Conservation (phyloP, 169 alveolate species). For the Plasmodium billcollinsi region DNA sequence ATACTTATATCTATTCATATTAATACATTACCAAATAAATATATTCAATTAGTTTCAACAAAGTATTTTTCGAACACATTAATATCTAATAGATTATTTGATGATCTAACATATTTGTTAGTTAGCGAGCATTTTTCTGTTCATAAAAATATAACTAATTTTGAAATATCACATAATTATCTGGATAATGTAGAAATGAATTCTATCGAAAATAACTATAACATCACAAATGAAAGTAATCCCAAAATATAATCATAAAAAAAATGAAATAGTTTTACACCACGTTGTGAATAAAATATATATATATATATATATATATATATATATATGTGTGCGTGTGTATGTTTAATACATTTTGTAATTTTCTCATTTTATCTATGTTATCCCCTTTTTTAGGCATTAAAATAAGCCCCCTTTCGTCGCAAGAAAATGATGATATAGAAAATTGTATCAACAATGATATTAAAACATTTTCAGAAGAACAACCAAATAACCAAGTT, state of each 20-base stretch:
- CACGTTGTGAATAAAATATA: neutral
- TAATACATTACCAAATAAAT: slow-evolving; percentile 33
- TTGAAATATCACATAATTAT: slow-evolving; percentile 27
- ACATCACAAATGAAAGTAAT: slow-evolving; percentile 32
- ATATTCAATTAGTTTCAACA: slow-evolving; percentile 60
- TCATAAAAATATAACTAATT: slow-evolving; percentile 13
- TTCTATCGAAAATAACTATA: slow-evolving; percentile 13
- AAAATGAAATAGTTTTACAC: neutral
- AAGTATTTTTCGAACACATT: slow-evolving; percentile 62
- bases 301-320: slow-evolving; percentile 8
- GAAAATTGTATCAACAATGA: slow-evolving; percentile 33
- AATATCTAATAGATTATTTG: slow-evolving; percentile 53
- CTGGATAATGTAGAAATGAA: neutral
- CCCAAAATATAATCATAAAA: neutral
- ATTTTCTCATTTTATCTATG: neutral
- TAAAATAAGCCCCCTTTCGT: slow-evolving; percentile 19
- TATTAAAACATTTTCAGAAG: neutral
- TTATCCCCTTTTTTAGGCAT: slow-evolving; percentile 1
- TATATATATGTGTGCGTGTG: neutral
- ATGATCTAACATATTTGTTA: slow-evolving; percentile 27
- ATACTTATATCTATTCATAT: slow-evolving; percentile 49
- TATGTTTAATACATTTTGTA: neutral
- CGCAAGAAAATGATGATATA: slow-evolving; percentile 47
- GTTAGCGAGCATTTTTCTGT: slow-evolving; percentile 45
- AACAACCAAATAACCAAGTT: neutral